A percentile compares a stretch with the other conserved stretches of the same genome.
These are phyloP conservation scores for Pichia sp. DNA, from an alignment of 1,139 yeast genomes.

Conservation along the genomic window DNA sequence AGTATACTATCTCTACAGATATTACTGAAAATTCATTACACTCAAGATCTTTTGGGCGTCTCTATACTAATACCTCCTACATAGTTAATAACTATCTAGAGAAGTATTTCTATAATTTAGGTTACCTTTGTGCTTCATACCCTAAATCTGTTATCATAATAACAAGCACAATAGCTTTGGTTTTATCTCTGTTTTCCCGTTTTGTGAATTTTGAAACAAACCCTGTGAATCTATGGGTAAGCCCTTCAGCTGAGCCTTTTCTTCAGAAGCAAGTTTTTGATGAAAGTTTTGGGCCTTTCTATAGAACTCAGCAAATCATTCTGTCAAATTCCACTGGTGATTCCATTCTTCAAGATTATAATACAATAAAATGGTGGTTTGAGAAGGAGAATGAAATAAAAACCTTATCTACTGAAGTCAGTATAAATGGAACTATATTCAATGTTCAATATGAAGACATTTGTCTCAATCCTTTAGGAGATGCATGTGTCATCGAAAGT, in stretches of 20 bases:
- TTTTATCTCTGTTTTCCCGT: constrained; percentile 48
- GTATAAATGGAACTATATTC: constrained; percentile 15
- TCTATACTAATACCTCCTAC: constrained; percentile 30
- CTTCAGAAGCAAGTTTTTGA: constrained; percentile 67
- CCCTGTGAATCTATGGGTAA: constrained; percentile 86
- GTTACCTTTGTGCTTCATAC: constrained; percentile 47
- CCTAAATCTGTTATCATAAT: constrained; percentile 50
- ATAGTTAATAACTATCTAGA: constrained; percentile 39
- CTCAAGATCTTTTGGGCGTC: neutral
- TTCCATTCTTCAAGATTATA: constrained; percentile 52
- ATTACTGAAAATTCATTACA: constrained; percentile 16
- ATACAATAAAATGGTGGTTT: constrained; percentile 81
- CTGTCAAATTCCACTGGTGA: constrained; percentile 59
- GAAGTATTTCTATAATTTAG: constrained; percentile 40
- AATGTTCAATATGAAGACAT: constrained; percentile 48
- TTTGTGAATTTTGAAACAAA: constrained; percentile 60
- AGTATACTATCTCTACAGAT: constrained; percentile 15
- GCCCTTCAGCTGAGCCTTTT: constrained; percentile 67
- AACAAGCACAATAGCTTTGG: constrained; percentile 37
- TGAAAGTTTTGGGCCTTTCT: constrained; percentile 82
- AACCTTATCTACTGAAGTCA: constrained; percentile 18
- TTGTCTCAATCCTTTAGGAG: constrained; percentile 78
- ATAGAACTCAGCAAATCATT: constrained; percentile 78
- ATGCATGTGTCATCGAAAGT: constrained; percentile 81
- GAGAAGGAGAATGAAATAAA: constrained; percentile 55